phyloP scores from a whole-genome alignment of 768 basidiomycete genomes.

The Lactarius sanguifluus region DNA sequence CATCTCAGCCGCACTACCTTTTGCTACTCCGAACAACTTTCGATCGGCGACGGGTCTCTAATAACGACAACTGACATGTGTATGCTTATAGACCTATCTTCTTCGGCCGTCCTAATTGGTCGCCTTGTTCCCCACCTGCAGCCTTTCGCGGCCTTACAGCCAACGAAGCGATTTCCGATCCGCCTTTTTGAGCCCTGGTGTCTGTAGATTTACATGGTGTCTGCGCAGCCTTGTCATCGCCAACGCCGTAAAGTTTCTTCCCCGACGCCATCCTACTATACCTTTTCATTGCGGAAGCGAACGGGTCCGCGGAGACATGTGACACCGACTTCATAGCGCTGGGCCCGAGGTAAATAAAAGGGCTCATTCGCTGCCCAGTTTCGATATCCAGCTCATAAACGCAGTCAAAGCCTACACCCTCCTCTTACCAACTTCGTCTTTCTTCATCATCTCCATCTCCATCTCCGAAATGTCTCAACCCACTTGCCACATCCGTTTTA shows the following conservation, averaged over 20 bases:
- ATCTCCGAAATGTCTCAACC: background rate
- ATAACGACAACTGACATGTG: background rate
- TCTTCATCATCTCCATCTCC: background rate
- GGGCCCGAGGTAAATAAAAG: background rate
- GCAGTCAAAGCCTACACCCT: background rate
- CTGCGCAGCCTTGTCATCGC: background rate
- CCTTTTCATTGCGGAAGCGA: background rate
- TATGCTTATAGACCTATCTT: background rate
- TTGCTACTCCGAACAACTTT: background rate
- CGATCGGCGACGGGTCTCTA: background rate
- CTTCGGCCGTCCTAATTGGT: background rate
- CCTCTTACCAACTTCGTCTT: background rate
- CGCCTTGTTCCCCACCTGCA: background rate
- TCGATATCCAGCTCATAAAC: background rate
- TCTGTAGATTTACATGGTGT: background rate
- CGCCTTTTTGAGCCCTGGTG: background rate
- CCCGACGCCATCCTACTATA: background rate
- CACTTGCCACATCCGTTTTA: constrained; percentile 3
- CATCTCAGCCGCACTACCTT: background rate
- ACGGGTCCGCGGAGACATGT: background rate
- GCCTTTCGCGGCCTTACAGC: background rate
- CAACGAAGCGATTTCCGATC: background rate
- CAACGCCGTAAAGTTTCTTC: too few relatives aligned
- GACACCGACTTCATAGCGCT: background rate
- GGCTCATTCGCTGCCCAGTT: background rate